Conservation (phyloP, 176 grass and related monocot genomes). For the Aegilops sharonensis region DNA sequence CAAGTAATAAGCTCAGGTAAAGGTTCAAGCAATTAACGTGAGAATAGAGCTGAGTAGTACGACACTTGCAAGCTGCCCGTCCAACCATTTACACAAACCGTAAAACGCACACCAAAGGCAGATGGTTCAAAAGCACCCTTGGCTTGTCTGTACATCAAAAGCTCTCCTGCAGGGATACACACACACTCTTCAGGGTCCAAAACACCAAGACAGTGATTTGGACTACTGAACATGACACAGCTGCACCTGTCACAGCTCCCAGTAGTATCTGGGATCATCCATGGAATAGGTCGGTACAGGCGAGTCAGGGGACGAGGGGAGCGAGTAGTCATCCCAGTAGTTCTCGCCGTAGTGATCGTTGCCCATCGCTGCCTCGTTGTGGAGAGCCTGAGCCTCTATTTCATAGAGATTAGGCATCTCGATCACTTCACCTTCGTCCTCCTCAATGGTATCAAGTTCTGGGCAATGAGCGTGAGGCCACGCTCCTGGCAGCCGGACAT, state of each 20-base stretch:
- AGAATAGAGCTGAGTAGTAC: background rate
- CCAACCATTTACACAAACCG: background rate
- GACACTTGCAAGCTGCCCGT: no score
- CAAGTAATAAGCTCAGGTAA: background rate
- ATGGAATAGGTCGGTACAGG: background rate
- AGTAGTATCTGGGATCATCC: slow-evolving; percentile 13
- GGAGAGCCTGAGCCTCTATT: background rate
- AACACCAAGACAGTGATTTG: background rate
- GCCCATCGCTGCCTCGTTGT: background rate
- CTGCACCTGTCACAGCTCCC: background rate
- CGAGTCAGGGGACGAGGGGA: background rate
- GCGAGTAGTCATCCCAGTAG: slow-evolving; percentile 19
- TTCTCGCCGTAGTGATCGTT: background rate
- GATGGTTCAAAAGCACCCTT: background rate
- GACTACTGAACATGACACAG: background rate
- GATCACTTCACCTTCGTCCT: slow-evolving; percentile 8
- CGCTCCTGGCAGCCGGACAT: background rate
- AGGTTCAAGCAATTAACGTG: background rate
- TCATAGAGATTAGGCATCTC: background rate
- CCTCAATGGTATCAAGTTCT: background rate
- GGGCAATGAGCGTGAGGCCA: background rate
- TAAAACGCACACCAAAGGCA: background rate
- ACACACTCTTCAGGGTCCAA: background rate
- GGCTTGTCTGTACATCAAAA: slow-evolving; percentile 9
- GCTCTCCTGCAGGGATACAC: background rate